These are phyloP conservation scores for Cercophora scortea DNA, from an alignment of 495 filamentous ascomycete species.

Conservation along the genomic window DNA sequence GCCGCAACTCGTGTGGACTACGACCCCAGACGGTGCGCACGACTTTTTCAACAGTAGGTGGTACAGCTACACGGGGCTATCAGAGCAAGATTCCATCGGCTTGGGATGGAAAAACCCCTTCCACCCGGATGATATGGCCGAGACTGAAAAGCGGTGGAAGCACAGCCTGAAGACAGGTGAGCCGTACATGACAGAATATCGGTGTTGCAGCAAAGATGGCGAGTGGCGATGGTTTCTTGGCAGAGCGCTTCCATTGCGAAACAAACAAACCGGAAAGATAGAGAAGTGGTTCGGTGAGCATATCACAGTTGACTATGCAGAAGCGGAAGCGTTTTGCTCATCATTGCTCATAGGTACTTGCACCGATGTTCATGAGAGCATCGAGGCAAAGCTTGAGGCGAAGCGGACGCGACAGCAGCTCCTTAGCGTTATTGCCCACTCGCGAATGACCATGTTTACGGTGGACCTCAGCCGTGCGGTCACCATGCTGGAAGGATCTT, in stretches of 20 bases:
- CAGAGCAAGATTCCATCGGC: conserved; percentile 40
- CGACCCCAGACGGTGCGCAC: conserved; percentile 46
- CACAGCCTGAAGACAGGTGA: conserved; percentile 56
- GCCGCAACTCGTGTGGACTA: conserved; percentile 63
- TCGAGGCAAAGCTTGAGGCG: conserved; percentile 52
- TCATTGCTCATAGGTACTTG: conserved; percentile 34
- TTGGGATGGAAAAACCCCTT: conserved; percentile 33
- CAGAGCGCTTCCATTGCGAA: conserved; percentile 52
- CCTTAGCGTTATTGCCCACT: conserved; percentile 58
- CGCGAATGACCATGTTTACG: conserved; percentile 60
- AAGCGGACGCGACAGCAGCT: conserved; percentile 54
- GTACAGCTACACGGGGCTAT: conserved; percentile 64
- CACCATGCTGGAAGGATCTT: conserved; percentile 54
- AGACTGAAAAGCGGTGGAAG: conserved; percentile 42
- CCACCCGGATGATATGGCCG: conserved; percentile 51
- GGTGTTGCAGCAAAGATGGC: conserved; percentile 52
- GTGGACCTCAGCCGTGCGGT: conserved; percentile 49
- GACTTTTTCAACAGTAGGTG: conserved; percentile 64
- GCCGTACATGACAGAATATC: conserved; percentile 57
- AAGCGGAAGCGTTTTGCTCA: neutral
- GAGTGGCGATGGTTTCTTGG: conserved; percentile 68
- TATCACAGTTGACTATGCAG: neutral
- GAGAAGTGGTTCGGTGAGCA: conserved; percentile 61
- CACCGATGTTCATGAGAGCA: conserved; percentile 58
- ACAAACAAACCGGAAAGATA: conserved; percentile 52